A percentile compares a stretch with the other conserved stretches of the same genome.
These are phyloP conservation scores for Entomophthora muscae DNA, from an alignment of 371 early-diverging fungal genomes.

Conservation along the genomic window DNA sequence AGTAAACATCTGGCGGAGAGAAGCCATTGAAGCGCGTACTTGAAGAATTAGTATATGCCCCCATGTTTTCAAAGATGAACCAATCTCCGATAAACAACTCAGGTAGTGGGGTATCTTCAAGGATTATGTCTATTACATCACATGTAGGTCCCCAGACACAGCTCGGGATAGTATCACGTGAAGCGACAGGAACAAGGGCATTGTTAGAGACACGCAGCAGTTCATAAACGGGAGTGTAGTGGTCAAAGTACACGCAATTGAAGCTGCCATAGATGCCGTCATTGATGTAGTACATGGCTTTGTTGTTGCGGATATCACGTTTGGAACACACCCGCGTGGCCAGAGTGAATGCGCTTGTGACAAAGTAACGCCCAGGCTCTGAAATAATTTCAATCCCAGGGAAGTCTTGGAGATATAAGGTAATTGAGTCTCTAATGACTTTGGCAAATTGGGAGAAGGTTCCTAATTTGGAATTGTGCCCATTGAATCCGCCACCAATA, in stretches of 20 bases:
- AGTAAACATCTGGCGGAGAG: no score
- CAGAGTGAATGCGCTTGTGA: conserved; percentile 79
- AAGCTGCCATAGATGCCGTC: conserved; percentile 95
- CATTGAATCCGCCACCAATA: conserved; percentile 94
- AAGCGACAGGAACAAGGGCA: conserved; percentile 18
- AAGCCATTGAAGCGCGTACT: no score
- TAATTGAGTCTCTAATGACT: conserved; percentile 59
- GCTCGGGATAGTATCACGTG: conserved; percentile 17
- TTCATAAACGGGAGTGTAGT: conserved; percentile 54
- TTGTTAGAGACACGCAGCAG: conserved; percentile 31
- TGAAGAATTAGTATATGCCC: no score
- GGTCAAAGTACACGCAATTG: conserved; percentile 94
- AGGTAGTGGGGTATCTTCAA: no score
- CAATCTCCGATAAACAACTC: no score
- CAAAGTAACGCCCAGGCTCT: conserved; percentile 95
- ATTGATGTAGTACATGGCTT: conserved; percentile 3
- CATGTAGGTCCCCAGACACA: conserved; percentile 96
- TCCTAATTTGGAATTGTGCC: conserved; percentile 43
- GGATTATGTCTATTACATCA: no score
- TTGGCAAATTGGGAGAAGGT: conserved; percentile 72
- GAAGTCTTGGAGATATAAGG: conserved; percentile 54
- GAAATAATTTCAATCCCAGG: conserved; percentile 79
- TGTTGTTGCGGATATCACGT: conserved; percentile 44
- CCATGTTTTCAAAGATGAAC: no score
- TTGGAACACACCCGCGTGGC: conserved; percentile 82